Evolutionary conservation across 495 filamentous ascomycete genomes (phyloP).

Genomic region (Hypoxylon cercidicola): DNA sequence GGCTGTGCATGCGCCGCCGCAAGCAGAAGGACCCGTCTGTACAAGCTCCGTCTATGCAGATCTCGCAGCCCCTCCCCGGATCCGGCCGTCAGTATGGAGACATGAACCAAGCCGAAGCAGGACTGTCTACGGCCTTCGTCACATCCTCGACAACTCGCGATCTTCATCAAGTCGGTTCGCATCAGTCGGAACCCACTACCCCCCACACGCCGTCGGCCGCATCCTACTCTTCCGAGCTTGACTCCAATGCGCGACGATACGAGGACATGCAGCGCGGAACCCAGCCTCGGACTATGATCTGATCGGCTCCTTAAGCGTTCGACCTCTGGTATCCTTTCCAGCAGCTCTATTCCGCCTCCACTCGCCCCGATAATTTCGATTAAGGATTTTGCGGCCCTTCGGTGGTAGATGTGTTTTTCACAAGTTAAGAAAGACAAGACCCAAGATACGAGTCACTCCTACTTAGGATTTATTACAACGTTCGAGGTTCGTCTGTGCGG

Average conservation of each 20-base stretch:
- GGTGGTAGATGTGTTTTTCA: constrained; percentile 1
- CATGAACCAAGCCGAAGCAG: constrained; percentile 22
- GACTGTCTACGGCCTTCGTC: constrained; percentile 30
- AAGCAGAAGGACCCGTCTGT: constrained; percentile 31
- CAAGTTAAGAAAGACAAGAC: not conserved
- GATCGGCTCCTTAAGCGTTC: constrained; percentile 15
- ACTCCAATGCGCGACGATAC: constrained; percentile 55
- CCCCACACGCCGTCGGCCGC: constrained; percentile 33
- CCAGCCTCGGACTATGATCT: constrained; percentile 58
- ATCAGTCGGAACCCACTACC: constrained; percentile 8
- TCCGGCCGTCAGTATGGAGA: constrained; percentile 49
- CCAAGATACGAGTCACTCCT: constrained; percentile 6
- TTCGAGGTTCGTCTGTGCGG: constrained; percentile 1
- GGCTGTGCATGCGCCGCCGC: constrained; percentile 46
- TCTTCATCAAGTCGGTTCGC: not conserved
- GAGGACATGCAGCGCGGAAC: constrained; percentile 58
- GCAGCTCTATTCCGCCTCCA: not conserved
- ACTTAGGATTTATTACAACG: constrained; percentile 10
- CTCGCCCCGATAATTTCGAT: constrained; percentile 7
- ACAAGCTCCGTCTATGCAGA: constrained; percentile 45
- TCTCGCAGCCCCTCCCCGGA: constrained; percentile 55
- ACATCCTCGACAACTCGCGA: constrained; percentile 11
- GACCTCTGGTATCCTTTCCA: not conserved
- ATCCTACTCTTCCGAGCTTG: constrained; percentile 47
- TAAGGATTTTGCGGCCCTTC: constrained; percentile 2